Conservation (phyloP, 192 early-diverging fungal species). For the Thoreauomyces humboldtii region DNA sequence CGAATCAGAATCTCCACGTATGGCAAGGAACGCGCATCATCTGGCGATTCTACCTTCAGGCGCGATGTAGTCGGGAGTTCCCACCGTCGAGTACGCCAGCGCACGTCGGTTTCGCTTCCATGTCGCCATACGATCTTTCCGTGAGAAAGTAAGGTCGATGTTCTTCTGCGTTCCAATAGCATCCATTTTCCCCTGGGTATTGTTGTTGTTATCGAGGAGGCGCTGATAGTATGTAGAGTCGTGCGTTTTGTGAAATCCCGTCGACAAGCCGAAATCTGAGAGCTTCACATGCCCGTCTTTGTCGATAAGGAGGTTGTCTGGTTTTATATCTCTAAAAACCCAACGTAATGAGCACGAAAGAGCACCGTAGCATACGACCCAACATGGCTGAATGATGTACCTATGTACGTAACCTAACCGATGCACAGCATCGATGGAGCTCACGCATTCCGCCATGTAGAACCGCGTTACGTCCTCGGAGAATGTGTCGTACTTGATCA, state of each 20-base stretch:
- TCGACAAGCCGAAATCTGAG: conserved; percentile 99
- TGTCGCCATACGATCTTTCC: conserved; percentile 93
- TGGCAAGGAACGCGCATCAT: too few species aligned
- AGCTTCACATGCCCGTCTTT: conserved; percentile 98
- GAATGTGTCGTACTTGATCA: conserved; percentile 97
- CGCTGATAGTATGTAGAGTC: conserved; percentile 90
- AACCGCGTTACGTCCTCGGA: conserved; percentile 97
- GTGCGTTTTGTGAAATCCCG: conserved; percentile 98
- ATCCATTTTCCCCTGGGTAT: conserved; percentile 29
- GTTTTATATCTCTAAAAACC: conserved; percentile 57
- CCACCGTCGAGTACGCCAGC: conserved; percentile 96
- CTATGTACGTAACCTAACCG: conserved; percentile 92
- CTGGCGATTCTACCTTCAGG: conserved; percentile 64
- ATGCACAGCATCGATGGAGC: conserved; percentile 92
- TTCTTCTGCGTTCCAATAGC: conserved; percentile 55
- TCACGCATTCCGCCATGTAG: conserved; percentile 95
- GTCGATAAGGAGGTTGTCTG: conserved; percentile 83
- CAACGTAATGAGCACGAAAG: background rate
- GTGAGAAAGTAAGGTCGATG: conserved; percentile 89
- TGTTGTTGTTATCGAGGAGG: conserved; percentile 36
- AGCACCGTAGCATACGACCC: background rate
- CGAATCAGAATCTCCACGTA: too few species aligned
- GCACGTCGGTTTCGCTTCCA: conserved; percentile 97
- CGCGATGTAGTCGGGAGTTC: conserved; percentile 97
- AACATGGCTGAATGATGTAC: conserved; percentile 33